Evolutionary conservation across 139 green algal genomes (phyloP).

Genomic region (Chlorella sp.): DNA sequence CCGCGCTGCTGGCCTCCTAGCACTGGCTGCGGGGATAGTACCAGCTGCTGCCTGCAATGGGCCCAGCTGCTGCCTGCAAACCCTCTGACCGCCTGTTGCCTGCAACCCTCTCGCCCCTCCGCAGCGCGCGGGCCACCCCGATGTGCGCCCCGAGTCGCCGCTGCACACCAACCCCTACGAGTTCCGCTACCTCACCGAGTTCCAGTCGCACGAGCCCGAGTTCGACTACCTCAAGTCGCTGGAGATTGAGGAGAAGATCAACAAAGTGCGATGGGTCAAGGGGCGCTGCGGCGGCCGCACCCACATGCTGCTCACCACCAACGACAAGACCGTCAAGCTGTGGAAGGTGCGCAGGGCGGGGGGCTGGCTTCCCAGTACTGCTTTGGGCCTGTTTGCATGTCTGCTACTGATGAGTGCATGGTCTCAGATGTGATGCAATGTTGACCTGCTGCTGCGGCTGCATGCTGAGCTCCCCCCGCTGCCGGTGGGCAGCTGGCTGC

Average conservation of each 20-base stretch:
- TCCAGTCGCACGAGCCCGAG: constrained; percentile 99
- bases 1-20: too few relatives aligned
- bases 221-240: constrained; percentile 99
- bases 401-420: too few relatives aligned
- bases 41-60: too few relatives aligned
- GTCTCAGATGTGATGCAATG: too few relatives aligned
- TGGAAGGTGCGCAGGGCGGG: constrained; percentile 88
- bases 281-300: constrained; percentile 84
- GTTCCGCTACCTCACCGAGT: constrained; percentile 98
- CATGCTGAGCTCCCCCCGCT: too few relatives aligned
- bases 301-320: constrained; percentile 88
- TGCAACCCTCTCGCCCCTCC: too few relatives aligned
- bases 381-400: too few relatives aligned
- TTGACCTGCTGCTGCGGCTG: too few relatives aligned
- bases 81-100: constrained; percentile 25
- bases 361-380: too few relatives aligned
- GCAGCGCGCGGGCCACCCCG: constrained; percentile 17
- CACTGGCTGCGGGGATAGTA: too few relatives aligned
- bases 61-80: too few relatives aligned
- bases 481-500: too few relatives aligned
- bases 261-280: constrained; percentile 96
- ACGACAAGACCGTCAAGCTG: constrained; percentile 99
- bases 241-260: constrained; percentile 99
- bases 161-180: constrained; percentile 61
- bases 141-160: constrained; percentile 39